Base-by-base conservation (phyloP, 2,329 filamentous ascomycete genomes). In the Microdochium bolleyi region DNA sequence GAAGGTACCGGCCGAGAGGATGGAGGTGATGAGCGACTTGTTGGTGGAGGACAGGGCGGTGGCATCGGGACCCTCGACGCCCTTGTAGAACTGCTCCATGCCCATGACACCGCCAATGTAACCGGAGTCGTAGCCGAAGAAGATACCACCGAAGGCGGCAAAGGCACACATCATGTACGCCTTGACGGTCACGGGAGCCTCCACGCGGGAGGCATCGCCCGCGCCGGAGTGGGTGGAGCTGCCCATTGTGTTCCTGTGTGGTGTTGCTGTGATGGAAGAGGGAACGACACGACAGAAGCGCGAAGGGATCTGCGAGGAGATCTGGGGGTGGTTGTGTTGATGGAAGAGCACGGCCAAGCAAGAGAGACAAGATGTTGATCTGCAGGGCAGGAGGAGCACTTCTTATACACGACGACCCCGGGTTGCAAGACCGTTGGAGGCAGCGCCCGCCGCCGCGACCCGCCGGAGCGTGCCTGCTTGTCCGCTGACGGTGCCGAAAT, bases 1-100 rank as follows among this genome's bases (percentile, higher is more conserved):
- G 78, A 92, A 92, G 61, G 88, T 90, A 68, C 83, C 82, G 64
- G 77, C 81, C 34, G 88, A 92, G 52, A 92, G 80, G 60, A 92
- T 90, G 21, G 87, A 89, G 64, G 84, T 84, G 65, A 91, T 82
- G 41, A 83, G 74, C 7, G 79, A 80, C 54, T 69, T 69, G 65
- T 80, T 62, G 57, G 67, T 67, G 44, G 74, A 67, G 37, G 56
- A 59, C 30, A 83, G 62, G 8, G 55, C 55, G 0, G 55, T 60
- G 27, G 60, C 62, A 49, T 59, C 67, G 25, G 63, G 56, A 55
- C 75, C 64, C 48, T 65, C 63, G 48, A 67, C 62, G 8, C 57
- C 49, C 30, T 61, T 52, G 57, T 67, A 65, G 61, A 71, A 68
- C 54, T 61, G 65, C n/a, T 57, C 24, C 68, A 71, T 71, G 24